These are phyloP conservation scores for Sedum album DNA, from an alignment of 164 flowering plant species.

Conservation along the genomic window DNA sequence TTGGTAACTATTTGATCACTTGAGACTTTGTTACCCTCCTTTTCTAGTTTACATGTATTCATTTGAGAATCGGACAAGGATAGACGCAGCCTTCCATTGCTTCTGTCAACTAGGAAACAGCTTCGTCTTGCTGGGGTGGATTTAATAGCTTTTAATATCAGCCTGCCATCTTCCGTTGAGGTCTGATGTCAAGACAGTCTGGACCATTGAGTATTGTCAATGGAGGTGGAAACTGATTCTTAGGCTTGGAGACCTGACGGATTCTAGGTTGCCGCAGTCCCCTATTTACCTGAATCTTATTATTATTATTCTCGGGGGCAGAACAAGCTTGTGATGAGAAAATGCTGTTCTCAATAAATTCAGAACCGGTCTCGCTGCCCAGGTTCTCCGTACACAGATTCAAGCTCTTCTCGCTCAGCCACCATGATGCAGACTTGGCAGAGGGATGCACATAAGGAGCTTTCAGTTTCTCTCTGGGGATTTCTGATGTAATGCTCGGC, in stretches of 20 bases:
- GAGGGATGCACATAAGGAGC: slow-evolving; percentile 8
- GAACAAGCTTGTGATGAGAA: not conserved
- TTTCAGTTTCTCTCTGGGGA: not conserved
- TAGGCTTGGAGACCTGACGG: not conserved
- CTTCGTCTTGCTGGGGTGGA: not conserved
- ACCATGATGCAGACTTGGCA: not conserved
- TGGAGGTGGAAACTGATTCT: slow-evolving; percentile 2
- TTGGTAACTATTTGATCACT: not conserved
- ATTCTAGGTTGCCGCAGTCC: not conserved
- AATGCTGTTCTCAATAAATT: not conserved
- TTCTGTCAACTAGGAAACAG: slow-evolving; percentile 6
- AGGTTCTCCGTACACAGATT: not conserved
- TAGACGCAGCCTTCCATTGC: slow-evolving; percentile 5
- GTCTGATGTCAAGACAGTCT: not conserved
- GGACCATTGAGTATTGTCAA: not conserved
- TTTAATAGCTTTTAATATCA: not conserved
- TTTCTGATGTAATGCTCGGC: not conserved
- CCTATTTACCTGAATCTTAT: not conserved
- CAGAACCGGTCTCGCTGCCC: slow-evolving; percentile 8
- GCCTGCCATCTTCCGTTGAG: slow-evolving; percentile 6
- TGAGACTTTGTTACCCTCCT: not conserved
- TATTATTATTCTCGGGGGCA: too few relatives aligned
- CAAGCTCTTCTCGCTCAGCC: slow-evolving; percentile 9
- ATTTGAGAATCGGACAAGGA: not conserved
- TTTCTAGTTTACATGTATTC: not conserved